Evolutionary conservation across 1,139 yeast genomes (phyloP), one percentile per base, ranked within the genome.

Genomic region (Nakaseomyces kungkrabaensis): DNA sequence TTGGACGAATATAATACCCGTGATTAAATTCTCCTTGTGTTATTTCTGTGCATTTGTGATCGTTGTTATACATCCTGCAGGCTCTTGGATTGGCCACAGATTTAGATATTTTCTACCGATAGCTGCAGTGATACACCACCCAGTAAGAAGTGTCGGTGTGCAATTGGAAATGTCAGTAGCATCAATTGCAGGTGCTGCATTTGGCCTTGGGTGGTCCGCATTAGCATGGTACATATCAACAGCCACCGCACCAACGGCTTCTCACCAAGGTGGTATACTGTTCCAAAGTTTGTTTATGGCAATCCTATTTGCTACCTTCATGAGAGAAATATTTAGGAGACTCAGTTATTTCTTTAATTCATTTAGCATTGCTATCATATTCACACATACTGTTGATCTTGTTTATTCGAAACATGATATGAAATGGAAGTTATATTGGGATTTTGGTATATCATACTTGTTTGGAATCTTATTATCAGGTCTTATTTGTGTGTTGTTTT

Each of bases 121-220:
- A 8, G 72, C 77, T 0, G 67, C 68, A 0, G 47, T 75, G 3
- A 55, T 75, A 10, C 75, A 73, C 50, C 80, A 76, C 55, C 77
- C 79, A 1, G 75, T 70, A 1, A 69, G 76, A 48, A 65, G 71
- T 2, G 51, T 72, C 4, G 79, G 79, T n/a, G 68, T 74, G 1
- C 79, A 76, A 54, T 49, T 77, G 48, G 79, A 76, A 54, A 70
- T 75, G 48, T 68, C 76, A 0, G 5, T 70, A 1, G 64, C 65
- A 31, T 68, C 78, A 0, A 59, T 72, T 1, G 4, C 72, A 7
- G 79, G 79, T 4, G 70, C 73, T 36, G 72, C 75, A n/a, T 63
- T 78, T 5, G 79, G 75, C 1, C 52, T 73, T 33, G 78, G 73
- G 0, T 73, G 77, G 74, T 67, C 74, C 1, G 61, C 75, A 0